Evolutionary conservation across 345 rosid species (phyloP).

Genomic region (Populus pruinosa): DNA sequence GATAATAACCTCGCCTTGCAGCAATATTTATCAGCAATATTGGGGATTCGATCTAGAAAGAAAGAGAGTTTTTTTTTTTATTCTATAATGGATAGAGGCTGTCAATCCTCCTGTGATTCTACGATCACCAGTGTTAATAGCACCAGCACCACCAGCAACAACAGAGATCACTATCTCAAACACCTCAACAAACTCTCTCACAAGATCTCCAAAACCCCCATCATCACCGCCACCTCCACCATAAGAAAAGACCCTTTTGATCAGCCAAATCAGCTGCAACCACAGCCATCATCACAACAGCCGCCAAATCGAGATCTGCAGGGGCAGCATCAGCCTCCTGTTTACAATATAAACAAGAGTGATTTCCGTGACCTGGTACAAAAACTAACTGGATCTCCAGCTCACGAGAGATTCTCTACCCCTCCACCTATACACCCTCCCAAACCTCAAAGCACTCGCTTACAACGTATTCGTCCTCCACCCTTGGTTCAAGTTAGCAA

Average conservation of each 20-base stretch:
- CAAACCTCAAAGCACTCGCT: conserved; percentile 72
- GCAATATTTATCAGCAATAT: not conserved
- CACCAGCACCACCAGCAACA: not conserved
- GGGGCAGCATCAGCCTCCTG: conserved; percentile 54
- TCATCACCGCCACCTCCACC: not conserved
- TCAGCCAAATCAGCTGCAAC: not conserved
- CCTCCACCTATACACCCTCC: conserved; percentile 76
- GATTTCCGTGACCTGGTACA: conserved; percentile 94
- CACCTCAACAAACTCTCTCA: conserved; percentile 83
- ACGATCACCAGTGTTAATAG: conserved; percentile 30
- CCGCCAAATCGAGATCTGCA: conserved; percentile 30
- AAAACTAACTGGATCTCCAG: conserved; percentile 88
- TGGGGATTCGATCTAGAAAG: conserved; percentile 15
- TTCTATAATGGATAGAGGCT: conserved; percentile 54
- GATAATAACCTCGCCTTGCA: not conserved
- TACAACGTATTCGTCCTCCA: conserved; percentile 93
- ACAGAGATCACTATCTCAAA: conserved; percentile 37
- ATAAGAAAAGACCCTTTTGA: conserved; percentile 44
- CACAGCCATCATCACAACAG: conserved; percentile 12
- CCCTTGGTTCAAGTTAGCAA: conserved; percentile 65
- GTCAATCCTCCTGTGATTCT: conserved; percentile 48
- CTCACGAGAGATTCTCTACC: conserved; percentile 68
- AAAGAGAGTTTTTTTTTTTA: too few relatives aligned
- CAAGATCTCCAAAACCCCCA: conserved; percentile 63
- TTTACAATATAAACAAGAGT: conserved; percentile 86